Evolutionary conservation across 2,329 filamentous ascomycete genomes (phyloP).

Genomic region (Pseudogymnoascus sp.): DNA sequence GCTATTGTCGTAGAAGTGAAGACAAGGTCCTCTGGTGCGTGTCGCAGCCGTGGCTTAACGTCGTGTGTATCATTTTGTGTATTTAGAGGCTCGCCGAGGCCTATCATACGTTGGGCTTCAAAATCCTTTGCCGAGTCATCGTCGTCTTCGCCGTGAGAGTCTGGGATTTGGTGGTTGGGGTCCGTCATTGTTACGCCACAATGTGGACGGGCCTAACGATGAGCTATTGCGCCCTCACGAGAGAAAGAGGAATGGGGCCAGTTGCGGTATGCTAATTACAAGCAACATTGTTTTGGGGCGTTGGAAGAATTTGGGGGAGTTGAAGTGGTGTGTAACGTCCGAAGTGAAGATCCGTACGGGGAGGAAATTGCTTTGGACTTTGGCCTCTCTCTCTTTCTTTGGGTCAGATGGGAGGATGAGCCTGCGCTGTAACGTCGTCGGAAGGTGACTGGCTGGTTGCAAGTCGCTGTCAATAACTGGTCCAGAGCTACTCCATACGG

Average conservation of each 20-base stretch:
- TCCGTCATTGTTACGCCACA: not conserved
- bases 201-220: not conserved
- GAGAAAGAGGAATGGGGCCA: slow-evolving; percentile 1
- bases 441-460: not conserved
- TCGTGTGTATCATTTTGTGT: not conserved
- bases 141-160: not conserved
- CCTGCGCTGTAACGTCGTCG: not conserved
- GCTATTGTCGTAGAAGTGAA: slow-evolving; percentile 13
- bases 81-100: not conserved
- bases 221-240: not conserved
- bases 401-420: not conserved
- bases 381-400: not conserved
- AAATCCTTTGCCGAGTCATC: not conserved
- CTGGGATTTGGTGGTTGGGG: slow-evolving; percentile 1
- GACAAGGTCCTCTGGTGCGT: slow-evolving; percentile 10
- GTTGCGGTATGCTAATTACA: not conserved
- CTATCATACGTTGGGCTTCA: not conserved
- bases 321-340: not conserved
- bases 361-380: slow-evolving; percentile 9
- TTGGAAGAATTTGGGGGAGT: not conserved
- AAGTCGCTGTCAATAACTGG: slow-evolving; percentile 1
- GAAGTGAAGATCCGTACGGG: slow-evolving; percentile 1
- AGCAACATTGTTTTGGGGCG: slow-evolving; percentile 2
- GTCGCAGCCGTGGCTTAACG: not conserved
- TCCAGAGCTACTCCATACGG: not conserved